These are phyloP conservation scores for Ganoderma boninense DNA, from an alignment of 1,284 basidiomycete species.

Conservation along the genomic window DNA sequence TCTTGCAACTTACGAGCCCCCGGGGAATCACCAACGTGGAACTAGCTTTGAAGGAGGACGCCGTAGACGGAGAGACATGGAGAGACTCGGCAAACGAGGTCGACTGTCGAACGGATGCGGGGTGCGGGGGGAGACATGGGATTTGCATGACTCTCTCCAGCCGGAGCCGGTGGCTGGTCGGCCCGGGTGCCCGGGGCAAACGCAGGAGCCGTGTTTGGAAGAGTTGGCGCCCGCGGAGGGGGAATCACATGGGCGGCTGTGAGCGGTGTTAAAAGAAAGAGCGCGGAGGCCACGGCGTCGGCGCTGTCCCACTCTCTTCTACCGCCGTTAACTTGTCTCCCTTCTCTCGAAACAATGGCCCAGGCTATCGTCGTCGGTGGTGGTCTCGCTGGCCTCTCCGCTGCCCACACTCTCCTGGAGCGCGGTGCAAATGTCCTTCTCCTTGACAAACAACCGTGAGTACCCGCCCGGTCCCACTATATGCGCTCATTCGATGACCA, in stretches of 20 bases:
- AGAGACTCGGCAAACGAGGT: too few relatives aligned
- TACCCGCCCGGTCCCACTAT: slow-evolving; percentile 25
- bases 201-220: too few relatives aligned
- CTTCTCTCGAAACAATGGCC: background rate
- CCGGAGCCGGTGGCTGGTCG: too few relatives aligned
- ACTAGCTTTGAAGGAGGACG: background rate
- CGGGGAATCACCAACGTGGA: too few relatives aligned
- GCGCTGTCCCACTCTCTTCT: background rate
- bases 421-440: slow-evolving; percentile 93
- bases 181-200: too few relatives aligned
- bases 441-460: slow-evolving; percentile 86
- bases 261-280: background rate
- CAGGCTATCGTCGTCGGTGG: slow-evolving; percentile 86
- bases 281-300: too few relatives aligned
- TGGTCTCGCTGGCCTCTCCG: slow-evolving; percentile 92
- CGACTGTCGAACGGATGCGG: background rate
- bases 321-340: background rate
- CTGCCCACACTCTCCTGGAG: slow-evolving; percentile 95
- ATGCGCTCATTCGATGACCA: background rate
- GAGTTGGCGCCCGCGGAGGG: too few relatives aligned
- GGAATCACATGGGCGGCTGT: background rate
- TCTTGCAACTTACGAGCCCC: too few relatives aligned
- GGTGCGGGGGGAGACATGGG: slow-evolving; percentile 2
- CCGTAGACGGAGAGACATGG: too few relatives aligned
- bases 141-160: too few relatives aligned